Conservation (phyloP, 768 basidiomycete genomes). For the Crassisporium funariophilum region DNA sequence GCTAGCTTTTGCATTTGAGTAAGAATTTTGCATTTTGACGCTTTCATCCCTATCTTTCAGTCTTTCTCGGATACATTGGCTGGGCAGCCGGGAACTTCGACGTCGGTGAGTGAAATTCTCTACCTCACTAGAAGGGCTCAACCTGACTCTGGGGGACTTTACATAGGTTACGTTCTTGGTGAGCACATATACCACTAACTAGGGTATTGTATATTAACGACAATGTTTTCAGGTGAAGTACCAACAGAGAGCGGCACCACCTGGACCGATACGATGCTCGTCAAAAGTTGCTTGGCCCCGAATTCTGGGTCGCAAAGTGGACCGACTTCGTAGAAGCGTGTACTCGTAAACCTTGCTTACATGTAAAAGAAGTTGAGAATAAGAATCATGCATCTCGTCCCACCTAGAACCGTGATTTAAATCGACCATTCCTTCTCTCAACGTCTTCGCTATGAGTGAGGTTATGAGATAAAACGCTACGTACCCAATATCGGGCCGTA, state of each 20-base stretch:
- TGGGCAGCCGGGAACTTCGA: slow-evolving; percentile 62
- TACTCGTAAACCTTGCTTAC: no score
- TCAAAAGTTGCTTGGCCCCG: slow-evolving; percentile 36
- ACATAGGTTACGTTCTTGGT: slow-evolving; percentile 35
- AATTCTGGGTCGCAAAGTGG: slow-evolving; percentile 29
- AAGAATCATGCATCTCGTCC: no score
- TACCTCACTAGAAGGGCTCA: neutral
- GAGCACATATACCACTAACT: neutral
- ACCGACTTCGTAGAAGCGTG: slow-evolving; percentile 12
- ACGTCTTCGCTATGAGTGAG: no score
- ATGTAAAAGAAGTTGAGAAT: no score
- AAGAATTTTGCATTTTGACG: neutral
- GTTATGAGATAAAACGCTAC: no score
- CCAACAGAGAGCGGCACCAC: slow-evolving; percentile 31
- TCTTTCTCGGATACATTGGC: slow-evolving; percentile 55
- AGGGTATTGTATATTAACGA: neutral
- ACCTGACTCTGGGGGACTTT: slow-evolving; percentile 1
- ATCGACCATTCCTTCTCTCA: no score
- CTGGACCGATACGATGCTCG: slow-evolving; percentile 46
- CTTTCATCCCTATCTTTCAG: slow-evolving; percentile 26
- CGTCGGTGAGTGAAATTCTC: slow-evolving; percentile 18
- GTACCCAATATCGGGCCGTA: no score
- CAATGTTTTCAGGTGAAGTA: slow-evolving; percentile 23
- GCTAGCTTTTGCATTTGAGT: neutral
- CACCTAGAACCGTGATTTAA: no score